Evolutionary conservation across 192 early-diverging fungal species (phyloP), one percentile per base, ranked within the genome.

Genomic region (Coemansia sp.): DNA sequence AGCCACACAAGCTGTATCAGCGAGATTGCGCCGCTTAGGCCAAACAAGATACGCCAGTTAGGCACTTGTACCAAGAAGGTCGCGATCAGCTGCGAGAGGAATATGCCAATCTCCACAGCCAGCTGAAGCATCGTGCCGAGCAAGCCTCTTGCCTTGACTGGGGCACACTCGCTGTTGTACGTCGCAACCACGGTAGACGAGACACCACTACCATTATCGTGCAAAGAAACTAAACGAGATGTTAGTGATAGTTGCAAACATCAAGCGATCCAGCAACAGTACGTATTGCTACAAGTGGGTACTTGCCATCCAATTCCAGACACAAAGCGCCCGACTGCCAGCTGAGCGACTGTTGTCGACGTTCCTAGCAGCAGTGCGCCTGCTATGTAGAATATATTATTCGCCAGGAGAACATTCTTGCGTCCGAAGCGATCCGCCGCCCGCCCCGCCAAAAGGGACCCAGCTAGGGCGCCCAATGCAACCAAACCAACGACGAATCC

Each of bases 101-200:
- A 82, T 40, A 96, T 87, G 3, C 94, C 94, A 24, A 91, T 42
- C 25, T 92, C 91, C 15, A 96, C 87, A 0, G 86, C 73, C 36
- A 93, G 81, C 80, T 94, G 93, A 42, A 89, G 86, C 58, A 90
- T 67, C 6, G 87, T 84, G 7, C 94, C 93, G 65, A 93, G 70
- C 3, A 83, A 60, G 8, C 93, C 93, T 56, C 92, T 83, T 24
- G 81, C 69, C 22, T 76, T 80, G 15, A 87, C 71, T 2, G 94
- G 89, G 0, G 91, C 80, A 47, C 93, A 87, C 71, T 94, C 94
- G 49, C 87, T 86, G 43, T 94, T 87, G 67, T 94, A 94, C 7
- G 91, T 88, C 24, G 85, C 87, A 6, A 87, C 81, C 22, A 81
- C 83, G 0, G 86, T 87, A 12, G 71, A 74, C 4, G 79, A 59